Base-by-base conservation (phyloP, 1,284 basidiomycete genomes). In the Schizophyllum commune region DNA sequence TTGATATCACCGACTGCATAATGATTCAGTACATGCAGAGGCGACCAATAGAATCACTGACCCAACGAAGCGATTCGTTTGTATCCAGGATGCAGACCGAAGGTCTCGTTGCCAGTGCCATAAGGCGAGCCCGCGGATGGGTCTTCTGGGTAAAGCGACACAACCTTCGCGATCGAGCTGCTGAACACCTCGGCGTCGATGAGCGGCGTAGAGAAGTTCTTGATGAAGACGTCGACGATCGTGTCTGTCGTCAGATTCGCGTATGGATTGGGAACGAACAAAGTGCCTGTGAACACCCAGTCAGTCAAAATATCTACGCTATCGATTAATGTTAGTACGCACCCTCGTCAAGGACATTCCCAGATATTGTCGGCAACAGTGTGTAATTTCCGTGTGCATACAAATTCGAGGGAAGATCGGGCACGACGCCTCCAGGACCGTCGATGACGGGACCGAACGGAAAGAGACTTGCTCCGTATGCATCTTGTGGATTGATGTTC, bases 41-140 rank as follows among this genome's bases (percentile, higher is more conserved):
- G 39, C 9, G 13, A 8, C 4, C 2, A 3, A 47, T 5, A 17
- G 17, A 13, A 47, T 3, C 4, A 47, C 13, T 47, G 9, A 47
- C 39, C 17, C 17, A 27, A 27, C 2, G 27, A 27, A 27, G 27
- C 27, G 5, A 47, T 39, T 13, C 60, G 57, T 34, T 61, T 61
- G 55, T 56, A 61, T 53, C 58, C n/a, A 4, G 1, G 4, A 56
- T 57, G 55, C 4, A 61, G 33, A 8, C 57, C 60, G 33, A 58
- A 61, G 4, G 60, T 58, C 8, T 58, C 60, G 17, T 61, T 61
- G 3, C 17, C 17, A 8, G 17, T 47, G 39, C 17, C 39, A 17
- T 13, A 47, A 17, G 39, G 17, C 39, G 39, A 47, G 3, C 79
- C 79, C 20, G 69, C 52, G 19, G 65, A 66, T 1, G 71, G 63